These are phyloP conservation scores for Cystoderma amianthinum DNA, from an alignment of 768 basidiomycete species.

Conservation along the genomic window DNA sequence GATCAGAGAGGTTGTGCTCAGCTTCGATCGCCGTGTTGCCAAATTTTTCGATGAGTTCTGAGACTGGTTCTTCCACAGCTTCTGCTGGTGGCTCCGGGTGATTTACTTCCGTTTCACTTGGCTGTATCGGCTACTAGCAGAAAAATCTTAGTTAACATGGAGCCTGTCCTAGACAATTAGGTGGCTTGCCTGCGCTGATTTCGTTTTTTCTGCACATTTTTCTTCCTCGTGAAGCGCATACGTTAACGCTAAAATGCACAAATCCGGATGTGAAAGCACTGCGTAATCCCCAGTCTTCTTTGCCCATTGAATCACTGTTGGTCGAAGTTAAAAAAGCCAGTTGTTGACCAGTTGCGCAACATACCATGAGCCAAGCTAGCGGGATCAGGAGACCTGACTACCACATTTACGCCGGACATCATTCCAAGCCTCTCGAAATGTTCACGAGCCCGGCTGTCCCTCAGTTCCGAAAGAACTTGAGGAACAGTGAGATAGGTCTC, in stretches of 20 bases:
- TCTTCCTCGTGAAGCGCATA: slow-evolving; percentile 64
- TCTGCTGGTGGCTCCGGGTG: not conserved
- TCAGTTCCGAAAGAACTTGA: slow-evolving; percentile 84
- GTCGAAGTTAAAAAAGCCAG: not conserved
- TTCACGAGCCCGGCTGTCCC: slow-evolving; percentile 81
- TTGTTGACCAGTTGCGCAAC: slow-evolving; percentile 9
- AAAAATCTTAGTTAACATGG: not conserved
- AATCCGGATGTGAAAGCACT: slow-evolving; percentile 86
- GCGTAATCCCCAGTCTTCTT: slow-evolving; percentile 96
- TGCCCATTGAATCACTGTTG: slow-evolving; percentile 78
- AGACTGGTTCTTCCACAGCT: not conserved
- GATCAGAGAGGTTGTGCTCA: no score
- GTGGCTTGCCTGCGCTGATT: not conserved
- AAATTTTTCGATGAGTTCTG: not conserved
- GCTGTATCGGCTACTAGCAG: not conserved
- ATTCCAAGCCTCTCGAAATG: slow-evolving; percentile 78
- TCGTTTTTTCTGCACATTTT: slow-evolving; percentile 11
- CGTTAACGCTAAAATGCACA: slow-evolving; percentile 86
- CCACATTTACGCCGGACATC: slow-evolving; percentile 68
- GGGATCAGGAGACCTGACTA: slow-evolving; percentile 64
- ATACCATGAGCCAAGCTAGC: slow-evolving; percentile 59
- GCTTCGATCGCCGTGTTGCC: not conserved
- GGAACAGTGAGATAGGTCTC: slow-evolving; percentile 83
- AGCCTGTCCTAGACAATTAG: not conserved
- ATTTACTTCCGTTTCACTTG: not conserved